Conservation (phyloP, 2,329 filamentous ascomycete genomes). For the Pseudogymnoascus sp. region DNA sequence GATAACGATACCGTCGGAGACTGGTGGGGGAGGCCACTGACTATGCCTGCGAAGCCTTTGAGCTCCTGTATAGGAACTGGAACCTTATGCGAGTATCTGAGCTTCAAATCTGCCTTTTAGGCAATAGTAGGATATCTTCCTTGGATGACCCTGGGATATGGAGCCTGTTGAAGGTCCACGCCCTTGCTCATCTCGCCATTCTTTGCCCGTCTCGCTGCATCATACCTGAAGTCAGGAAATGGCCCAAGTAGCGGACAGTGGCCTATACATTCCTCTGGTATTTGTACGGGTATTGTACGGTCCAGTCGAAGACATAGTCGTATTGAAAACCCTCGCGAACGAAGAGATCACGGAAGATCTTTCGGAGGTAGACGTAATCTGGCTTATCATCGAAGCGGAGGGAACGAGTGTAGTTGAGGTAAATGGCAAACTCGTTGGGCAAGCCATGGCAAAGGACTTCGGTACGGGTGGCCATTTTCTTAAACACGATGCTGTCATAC, state of each 20-base stretch:
- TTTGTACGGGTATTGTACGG: slow-evolving; percentile 99
- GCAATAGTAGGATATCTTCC: neutral
- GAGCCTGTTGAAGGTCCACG: slow-evolving; percentile 16
- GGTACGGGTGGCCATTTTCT: slow-evolving; percentile 99
- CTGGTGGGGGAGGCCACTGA: slow-evolving; percentile 11
- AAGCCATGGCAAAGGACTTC: slow-evolving; percentile 98
- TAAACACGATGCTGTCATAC: slow-evolving; percentile 99
- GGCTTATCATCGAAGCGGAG: slow-evolving; percentile 99
- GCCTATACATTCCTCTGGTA: slow-evolving; percentile 99
- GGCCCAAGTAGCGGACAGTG: slow-evolving; percentile 51
- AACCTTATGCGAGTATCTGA: slow-evolving; percentile 13
- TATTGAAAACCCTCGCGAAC: slow-evolving; percentile 99
- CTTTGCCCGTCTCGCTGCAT: slow-evolving; percentile 14
- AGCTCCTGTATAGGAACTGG: slow-evolving; percentile 11
- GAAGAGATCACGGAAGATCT: slow-evolving; percentile 99
- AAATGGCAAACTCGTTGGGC: slow-evolving; percentile 99
- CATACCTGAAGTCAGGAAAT: slow-evolving; percentile 12
- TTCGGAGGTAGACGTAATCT: slow-evolving; percentile 98
- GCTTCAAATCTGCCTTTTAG: slow-evolving; percentile 14
- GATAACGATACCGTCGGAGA: slow-evolving; percentile 10
- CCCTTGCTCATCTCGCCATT: slow-evolving; percentile 14
- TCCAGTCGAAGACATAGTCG: slow-evolving; percentile 99
- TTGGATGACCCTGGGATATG: slow-evolving; percentile 6
- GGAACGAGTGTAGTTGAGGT: slow-evolving; percentile 97
- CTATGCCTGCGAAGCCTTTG: slow-evolving; percentile 15